These are phyloP conservation scores for Xylariaceae sp. DNA, from an alignment of 2,329 filamentous ascomycete genomes.

Conservation along the genomic window DNA sequence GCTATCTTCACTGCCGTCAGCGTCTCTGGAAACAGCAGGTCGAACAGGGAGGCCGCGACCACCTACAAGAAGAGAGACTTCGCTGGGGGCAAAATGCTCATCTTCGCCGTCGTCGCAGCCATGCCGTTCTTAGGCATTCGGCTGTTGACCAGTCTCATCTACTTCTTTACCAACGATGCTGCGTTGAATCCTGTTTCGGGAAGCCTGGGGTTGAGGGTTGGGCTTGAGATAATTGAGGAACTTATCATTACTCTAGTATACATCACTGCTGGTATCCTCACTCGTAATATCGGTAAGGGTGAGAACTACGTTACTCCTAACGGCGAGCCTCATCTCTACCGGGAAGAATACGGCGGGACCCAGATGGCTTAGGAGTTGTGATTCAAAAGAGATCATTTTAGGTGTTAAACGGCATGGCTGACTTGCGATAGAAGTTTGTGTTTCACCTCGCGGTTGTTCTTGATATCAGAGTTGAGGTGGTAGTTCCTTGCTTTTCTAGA, in stretches of 20 bases:
- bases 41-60: too few relatives aligned
- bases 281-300: conserved; percentile 13
- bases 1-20: conserved; percentile 7
- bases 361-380: too few relatives aligned
- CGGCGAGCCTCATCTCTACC: too few relatives aligned
- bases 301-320: background rate
- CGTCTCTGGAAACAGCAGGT: background rate
- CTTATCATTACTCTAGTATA: conserved; percentile 19
- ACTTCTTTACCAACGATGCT: conserved; percentile 20
- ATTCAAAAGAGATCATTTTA: too few relatives aligned
- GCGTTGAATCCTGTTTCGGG: conserved; percentile 22
- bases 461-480: too few relatives aligned
- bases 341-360: too few relatives aligned
- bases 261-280: conserved; percentile 20
- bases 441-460: too few relatives aligned
- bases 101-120: conserved; percentile 19
- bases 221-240: conserved; percentile 24
- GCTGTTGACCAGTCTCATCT: conserved; percentile 21
- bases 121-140: conserved; percentile 24
- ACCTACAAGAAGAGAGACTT: background rate
- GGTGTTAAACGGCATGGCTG: too few relatives aligned
- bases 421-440: too few relatives aligned
- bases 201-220: conserved; percentile 18
- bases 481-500: too few relatives aligned
- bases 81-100: conserved; percentile 13